These are phyloP conservation scores for Backusella circina DNA, from an alignment of 192 early-diverging fungal species.

Conservation along the genomic window DNA sequence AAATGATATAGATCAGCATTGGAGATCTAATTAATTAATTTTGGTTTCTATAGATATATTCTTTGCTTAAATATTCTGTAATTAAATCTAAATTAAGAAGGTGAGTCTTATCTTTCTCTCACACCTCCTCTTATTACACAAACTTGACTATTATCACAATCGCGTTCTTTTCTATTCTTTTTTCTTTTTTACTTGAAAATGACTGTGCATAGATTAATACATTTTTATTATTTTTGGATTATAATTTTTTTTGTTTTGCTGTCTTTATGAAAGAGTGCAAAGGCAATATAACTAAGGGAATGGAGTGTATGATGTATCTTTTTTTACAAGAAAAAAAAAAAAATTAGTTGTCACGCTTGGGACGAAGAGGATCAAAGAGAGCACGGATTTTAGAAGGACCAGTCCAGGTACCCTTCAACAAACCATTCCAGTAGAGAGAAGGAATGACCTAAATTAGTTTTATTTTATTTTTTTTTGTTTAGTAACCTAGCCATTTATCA, in stretches of 20 bases:
- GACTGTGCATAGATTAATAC: neutral
- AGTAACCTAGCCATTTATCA: neutral
- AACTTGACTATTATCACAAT: neutral
- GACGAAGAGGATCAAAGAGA: constrained; percentile 36
- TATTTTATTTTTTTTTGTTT: neutral
- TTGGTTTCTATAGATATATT: neutral
- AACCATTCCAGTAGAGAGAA: constrained; percentile 75
- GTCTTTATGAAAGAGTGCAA: neutral
- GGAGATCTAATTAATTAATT: neutral
- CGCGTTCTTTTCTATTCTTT: neutral
- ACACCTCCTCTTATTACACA: neutral
- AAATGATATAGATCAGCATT: neutral
- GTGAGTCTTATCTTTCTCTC: neutral
- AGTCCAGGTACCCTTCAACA: constrained; percentile 76
- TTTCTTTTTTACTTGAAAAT: neutral
- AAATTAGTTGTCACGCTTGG: constrained; percentile 17
- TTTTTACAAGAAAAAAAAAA: neutral
- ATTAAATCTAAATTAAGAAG: neutral
- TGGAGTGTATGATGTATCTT: neutral
- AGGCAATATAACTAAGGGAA: neutral
- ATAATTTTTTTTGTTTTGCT: neutral
- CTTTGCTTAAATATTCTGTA: neutral
- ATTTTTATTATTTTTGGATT: neutral
- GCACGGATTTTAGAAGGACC: constrained; percentile 65
- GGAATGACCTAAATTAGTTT: constrained; percentile 54